These are phyloP conservation scores for Fusarium falciforme DNA, from an alignment of 2,329 filamentous ascomycete genomes.

Conservation along the genomic window DNA sequence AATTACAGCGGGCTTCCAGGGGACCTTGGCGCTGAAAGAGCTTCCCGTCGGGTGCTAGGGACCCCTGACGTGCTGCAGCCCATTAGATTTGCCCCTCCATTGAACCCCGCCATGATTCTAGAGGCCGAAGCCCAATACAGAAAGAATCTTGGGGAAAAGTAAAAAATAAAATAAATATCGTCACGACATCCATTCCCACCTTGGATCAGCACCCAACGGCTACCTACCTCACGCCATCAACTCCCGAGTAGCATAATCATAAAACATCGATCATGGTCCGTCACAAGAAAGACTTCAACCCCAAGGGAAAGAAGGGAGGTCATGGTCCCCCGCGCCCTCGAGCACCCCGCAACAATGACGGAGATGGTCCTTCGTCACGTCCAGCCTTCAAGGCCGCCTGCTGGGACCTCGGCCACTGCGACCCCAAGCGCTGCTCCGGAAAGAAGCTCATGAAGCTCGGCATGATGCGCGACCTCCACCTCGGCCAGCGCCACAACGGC, in stretches of 20 bases:
- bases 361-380: constrained; percentile 47
- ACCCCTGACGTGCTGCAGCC: not conserved
- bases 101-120: constrained; percentile 30
- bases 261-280: constrained; percentile 76
- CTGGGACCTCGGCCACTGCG: constrained; percentile 98
- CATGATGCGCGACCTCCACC: constrained; percentile 90
- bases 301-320: constrained; percentile 77
- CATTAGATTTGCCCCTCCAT: constrained; percentile 29
- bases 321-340: constrained; percentile 64
- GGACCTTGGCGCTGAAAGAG: constrained; percentile 1
- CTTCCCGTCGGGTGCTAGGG: constrained; percentile 6
- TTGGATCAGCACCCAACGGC: not conserved
- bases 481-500: constrained; percentile 91
- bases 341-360: constrained; percentile 59
- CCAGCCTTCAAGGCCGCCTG: constrained; percentile 89
- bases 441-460: constrained; percentile 94
- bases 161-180: constrained; percentile 12
- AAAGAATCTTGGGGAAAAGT: constrained; percentile 14
- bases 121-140: not conserved
- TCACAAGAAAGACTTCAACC: constrained; percentile 88
- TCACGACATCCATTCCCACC: not conserved
- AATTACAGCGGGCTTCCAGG: constrained; percentile 13
- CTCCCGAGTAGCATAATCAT: not conserved
- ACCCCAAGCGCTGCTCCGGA: constrained; percentile 94
- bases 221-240: not conserved